Conservation (phyloP, 495 filamentous ascomycete genomes). For the Penicillium cosmopolitanum region DNA sequence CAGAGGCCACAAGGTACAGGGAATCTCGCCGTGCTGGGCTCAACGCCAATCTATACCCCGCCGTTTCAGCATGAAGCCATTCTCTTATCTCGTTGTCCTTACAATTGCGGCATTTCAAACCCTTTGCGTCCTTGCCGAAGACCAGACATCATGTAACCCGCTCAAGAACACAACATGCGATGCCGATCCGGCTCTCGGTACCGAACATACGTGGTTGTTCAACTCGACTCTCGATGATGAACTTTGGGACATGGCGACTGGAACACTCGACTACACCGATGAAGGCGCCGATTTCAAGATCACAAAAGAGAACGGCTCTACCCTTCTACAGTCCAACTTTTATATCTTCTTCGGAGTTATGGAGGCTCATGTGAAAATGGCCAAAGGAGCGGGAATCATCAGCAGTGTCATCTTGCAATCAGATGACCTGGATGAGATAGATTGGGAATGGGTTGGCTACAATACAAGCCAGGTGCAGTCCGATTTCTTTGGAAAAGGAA, state of each 20-base stretch:
- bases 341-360: conserved; percentile 79
- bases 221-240: conserved; percentile 69
- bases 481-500: conserved; percentile 88
- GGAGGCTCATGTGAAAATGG: conserved; percentile 65
- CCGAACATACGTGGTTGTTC: conserved; percentile 72
- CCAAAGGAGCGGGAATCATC: conserved; percentile 71
- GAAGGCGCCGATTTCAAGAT: conserved; percentile 67
- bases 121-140: not conserved
- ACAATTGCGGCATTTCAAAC: conserved; percentile 1
- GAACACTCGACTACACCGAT: conserved; percentile 64
- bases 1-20: not conserved
- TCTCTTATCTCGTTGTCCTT: conserved; percentile 1
- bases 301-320: conserved; percentile 56
- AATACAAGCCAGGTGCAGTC: conserved; percentile 65
- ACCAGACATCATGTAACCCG: conserved; percentile 61
- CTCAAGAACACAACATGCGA: conserved; percentile 63
- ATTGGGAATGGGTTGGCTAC: conserved; percentile 64
- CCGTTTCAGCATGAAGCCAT: conserved; percentile 1
- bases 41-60: conserved; percentile 1
- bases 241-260: conserved; percentile 64
- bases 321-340: conserved; percentile 60
- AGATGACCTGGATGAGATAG: conserved; percentile 85
- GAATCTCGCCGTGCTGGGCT: conserved; percentile 4
- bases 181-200: conserved; percentile 74
- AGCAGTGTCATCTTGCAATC: conserved; percentile 80